phyloP scores from a whole-genome alignment of 208 protist species.

The Naegleria fowleri region DNA sequence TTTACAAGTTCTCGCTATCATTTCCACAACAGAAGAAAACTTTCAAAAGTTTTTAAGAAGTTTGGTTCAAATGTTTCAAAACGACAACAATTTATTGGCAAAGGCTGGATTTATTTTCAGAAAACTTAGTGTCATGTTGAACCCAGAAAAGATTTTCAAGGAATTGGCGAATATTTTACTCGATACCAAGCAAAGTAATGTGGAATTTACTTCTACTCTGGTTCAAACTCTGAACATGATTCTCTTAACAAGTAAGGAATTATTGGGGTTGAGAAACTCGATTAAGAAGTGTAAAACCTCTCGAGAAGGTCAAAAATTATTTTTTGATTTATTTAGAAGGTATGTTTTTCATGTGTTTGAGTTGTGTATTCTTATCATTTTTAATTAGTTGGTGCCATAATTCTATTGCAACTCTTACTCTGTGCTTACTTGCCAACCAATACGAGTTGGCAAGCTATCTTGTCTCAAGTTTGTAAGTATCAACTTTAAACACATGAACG shows the following conservation, averaged over 20 bases:
- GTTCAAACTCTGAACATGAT: constrained; percentile 65
- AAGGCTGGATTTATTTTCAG: constrained; percentile 41
- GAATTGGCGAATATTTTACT: constrained; percentile 34
- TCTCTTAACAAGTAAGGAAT: constrained; percentile 77
- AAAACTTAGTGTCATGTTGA: constrained; percentile 37
- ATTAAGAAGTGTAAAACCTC: constrained; percentile 47
- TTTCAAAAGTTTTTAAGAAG: constrained; percentile 51
- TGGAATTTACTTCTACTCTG: constrained; percentile 34
- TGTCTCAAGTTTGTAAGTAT: constrained; percentile 52
- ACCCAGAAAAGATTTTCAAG: constrained; percentile 35
- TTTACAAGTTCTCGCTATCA: constrained; percentile 56
- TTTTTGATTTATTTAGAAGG: not conserved
- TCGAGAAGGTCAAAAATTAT: constrained; percentile 30
- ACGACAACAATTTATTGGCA: constrained; percentile 33
- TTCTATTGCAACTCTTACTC: constrained; percentile 71
- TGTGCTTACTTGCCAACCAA: constrained; percentile 77
- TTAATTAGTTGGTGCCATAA: constrained; percentile 73
- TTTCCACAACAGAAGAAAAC: constrained; percentile 40
- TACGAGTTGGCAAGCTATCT: constrained; percentile 67
- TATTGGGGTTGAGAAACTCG: constrained; percentile 62
- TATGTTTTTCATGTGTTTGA: too few species aligned
- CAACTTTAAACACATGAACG: not conserved
- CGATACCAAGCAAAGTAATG: not conserved
- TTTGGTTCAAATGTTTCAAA: constrained; percentile 41
- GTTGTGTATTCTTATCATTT: not conserved